These are phyloP conservation scores for Malassezia restricta DNA, from an alignment of 1,284 basidiomycete species.

Conservation along the genomic window DNA sequence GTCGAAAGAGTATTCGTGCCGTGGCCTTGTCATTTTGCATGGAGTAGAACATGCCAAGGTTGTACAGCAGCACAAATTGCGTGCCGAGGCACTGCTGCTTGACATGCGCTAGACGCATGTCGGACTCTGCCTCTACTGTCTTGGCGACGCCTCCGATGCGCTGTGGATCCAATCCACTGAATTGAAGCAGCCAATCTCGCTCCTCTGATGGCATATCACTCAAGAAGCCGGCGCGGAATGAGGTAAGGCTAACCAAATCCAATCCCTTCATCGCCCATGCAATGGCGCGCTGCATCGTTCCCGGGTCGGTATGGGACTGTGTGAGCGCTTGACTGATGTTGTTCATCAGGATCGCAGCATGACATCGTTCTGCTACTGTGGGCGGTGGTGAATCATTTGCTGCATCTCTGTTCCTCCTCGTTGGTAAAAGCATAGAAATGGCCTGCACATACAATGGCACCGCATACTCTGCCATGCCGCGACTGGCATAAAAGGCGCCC, in stretches of 20 bases:
- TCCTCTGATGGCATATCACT: conserved; percentile 13
- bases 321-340: conserved; percentile 39
- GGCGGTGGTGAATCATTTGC: conserved; percentile 8
- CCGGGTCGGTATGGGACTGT: conserved; percentile 5
- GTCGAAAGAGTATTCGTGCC: conserved; percentile 11
- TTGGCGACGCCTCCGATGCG: conserved; percentile 1
- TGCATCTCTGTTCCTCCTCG: neutral
- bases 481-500: conserved; percentile 41
- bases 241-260: conserved; percentile 31
- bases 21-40: conserved; percentile 13
- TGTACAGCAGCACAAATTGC: conserved; percentile 39
- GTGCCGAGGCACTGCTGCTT: conserved; percentile 31
- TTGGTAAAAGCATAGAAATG: conserved; percentile 37
- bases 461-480: conserved; percentile 38
- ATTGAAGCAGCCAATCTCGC: conserved; percentile 6
- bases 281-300: conserved; percentile 26
- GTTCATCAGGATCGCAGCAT: conserved; percentile 42
- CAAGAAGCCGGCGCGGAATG: conserved; percentile 26
- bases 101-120: conserved; percentile 25
- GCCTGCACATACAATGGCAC: conserved; percentile 46
- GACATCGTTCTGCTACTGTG: conserved; percentile 38
- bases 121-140: conserved; percentile 5
- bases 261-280: conserved; percentile 41
- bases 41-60: conserved; percentile 28
- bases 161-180: conserved; percentile 12